Percentiles rank a stretch among this genome's conserved stretches.
Conservation (phyloP, 1,284 basidiomycete species). For the Ganoderma resinaceum region DNA sequence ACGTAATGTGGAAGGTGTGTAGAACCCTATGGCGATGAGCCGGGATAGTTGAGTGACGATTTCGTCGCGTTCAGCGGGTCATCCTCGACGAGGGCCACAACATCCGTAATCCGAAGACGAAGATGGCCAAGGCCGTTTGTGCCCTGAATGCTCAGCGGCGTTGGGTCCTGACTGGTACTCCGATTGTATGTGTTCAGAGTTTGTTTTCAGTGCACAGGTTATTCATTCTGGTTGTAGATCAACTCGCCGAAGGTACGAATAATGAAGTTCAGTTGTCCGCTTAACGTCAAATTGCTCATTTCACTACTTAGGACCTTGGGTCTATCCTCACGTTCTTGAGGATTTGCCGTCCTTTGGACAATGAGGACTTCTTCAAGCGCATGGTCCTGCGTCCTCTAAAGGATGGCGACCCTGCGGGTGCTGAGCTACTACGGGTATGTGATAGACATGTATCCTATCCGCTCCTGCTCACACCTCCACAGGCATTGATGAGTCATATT, state of each 20-base stretch:
- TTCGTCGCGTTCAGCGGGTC: conserved; percentile 56
- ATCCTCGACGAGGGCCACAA: conserved; percentile 90
- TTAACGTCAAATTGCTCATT: neutral
- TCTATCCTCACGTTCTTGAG: conserved; percentile 83
- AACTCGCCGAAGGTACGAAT: conserved; percentile 72
- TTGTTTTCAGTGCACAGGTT: neutral
- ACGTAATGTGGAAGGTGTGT: conserved; percentile 80
- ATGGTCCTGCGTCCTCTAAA: conserved; percentile 78
- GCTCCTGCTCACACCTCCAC: conserved; percentile 21
- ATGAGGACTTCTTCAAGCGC: conserved; percentile 81
- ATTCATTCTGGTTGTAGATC: conserved; percentile 53
- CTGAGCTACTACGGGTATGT: conserved; percentile 73
- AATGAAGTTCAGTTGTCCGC: neutral
- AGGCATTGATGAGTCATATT: conserved; percentile 85
- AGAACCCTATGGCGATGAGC: neutral
- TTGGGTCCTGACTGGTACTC: conserved; percentile 87
- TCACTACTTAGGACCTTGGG: conserved; percentile 72
- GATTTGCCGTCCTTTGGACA: conserved; percentile 84
- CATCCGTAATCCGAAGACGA: conserved; percentile 86
- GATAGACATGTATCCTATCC: neutral
- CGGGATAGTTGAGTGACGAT: neutral
- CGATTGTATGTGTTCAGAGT: conserved; percentile 67
- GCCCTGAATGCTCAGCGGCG: conserved; percentile 76
- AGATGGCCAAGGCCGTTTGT: conserved; percentile 79
- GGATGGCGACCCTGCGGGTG: conserved; percentile 68